Evolutionary conservation across 2,329 filamentous ascomycete genomes (phyloP).

Genomic region (Chalara sp.): DNA sequence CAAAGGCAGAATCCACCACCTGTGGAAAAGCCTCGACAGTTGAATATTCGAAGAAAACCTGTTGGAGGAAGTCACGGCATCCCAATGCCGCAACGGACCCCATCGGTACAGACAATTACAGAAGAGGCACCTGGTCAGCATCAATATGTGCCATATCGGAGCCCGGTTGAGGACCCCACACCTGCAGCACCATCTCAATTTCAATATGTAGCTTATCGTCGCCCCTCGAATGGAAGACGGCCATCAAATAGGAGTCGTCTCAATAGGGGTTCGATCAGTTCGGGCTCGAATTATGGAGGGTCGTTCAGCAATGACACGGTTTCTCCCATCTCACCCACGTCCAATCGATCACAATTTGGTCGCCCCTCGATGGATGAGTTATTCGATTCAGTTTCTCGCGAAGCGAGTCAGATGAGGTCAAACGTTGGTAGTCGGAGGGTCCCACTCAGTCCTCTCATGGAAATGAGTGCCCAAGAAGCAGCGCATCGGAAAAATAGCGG

Average conservation of each 20-base stretch:
- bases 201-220: neutral
- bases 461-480: slow-evolving; percentile 3
- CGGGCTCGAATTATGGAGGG: neutral
- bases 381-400: neutral
- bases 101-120: too few species aligned
- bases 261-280: neutral
- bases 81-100: too few species aligned
- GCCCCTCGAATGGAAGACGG: neutral
- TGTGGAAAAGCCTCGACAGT: slow-evolving; percentile 1
- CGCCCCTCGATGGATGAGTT: neutral
- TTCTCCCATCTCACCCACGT: neutral
- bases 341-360: neutral
- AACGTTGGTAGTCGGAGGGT: neutral
- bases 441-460: neutral
- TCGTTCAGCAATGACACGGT: neutral
- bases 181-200: neutral
- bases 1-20: neutral
- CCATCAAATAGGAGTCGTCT: neutral
- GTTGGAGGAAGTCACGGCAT: neutral
- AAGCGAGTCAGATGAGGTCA: neutral
- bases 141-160: neutral
- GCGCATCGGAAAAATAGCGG: neutral
- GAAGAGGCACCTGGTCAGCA: too few species aligned
- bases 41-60: slow-evolving; percentile 4
- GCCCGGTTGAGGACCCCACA: neutral